A percentile compares a stretch with the other conserved stretches of the same genome.
Evolutionary conservation across 257 asterid species (phyloP).

Genomic region (Fraxinus cuspidata): DNA sequence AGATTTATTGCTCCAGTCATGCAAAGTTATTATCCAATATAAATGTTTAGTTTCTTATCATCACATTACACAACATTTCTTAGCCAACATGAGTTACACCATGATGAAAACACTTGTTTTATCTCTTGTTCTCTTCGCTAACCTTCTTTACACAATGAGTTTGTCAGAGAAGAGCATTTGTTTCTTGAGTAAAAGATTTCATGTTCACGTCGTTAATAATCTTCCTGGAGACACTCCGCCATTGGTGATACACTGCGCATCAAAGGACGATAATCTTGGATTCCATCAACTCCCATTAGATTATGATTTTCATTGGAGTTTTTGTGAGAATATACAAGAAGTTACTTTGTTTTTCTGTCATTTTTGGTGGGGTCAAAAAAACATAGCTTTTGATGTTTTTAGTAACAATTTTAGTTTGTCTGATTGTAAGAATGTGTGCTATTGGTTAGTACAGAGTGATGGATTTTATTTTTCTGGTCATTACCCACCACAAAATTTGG

Average conservation of each 20-base stretch:
- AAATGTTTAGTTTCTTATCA: neutral
- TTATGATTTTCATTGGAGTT: neutral
- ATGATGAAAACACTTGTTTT: neutral
- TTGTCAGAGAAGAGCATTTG: neutral
- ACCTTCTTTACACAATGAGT: constrained; percentile 7
- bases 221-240: constrained; percentile 4
- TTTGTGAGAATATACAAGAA: neutral
- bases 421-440: neutral
- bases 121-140: neutral
- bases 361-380: constrained; percentile 6
- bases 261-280: constrained; percentile 21
- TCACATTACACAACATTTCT: neutral
- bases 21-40: too few relatives aligned
- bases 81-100: neutral
- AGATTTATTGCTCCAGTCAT: too few relatives aligned
- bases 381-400: constrained; percentile 17
- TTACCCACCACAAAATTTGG: neutral
- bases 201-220: neutral
- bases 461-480: neutral
- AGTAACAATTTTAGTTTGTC: neutral
- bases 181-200: neutral
- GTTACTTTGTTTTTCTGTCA: neutral
- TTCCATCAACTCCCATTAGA: neutral
- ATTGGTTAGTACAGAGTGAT: neutral
- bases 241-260: constrained; percentile 15